Percentiles rank a stretch among this genome's conserved stretches.
Conservation (phyloP, 2,329 filamentous ascomycete genomes). For the Cladosporium sp. region DNA sequence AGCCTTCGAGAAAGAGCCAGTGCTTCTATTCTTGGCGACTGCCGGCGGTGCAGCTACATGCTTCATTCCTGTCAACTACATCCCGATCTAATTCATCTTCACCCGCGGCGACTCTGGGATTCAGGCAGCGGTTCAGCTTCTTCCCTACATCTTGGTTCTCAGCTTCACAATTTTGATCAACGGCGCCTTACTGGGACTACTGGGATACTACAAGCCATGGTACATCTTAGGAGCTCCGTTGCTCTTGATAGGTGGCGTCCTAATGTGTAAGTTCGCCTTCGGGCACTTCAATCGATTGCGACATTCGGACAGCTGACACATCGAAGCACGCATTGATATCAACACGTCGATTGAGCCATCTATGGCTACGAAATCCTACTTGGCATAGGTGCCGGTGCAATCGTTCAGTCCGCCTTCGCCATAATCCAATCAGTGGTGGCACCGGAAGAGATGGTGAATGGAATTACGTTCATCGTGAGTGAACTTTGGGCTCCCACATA, state of each 20-base stretch:
- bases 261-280: too few species aligned
- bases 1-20: slow-evolving; percentile 32
- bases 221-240: slow-evolving; percentile 36
- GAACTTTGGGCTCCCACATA: too few species aligned
- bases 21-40: slow-evolving; percentile 43
- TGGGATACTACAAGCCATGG: slow-evolving; percentile 39
- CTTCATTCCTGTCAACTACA: too few species aligned
- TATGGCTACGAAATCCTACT: slow-evolving; percentile 24
- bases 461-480: slow-evolving; percentile 16
- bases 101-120: slow-evolving; percentile 40
- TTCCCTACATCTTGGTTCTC: slow-evolving; percentile 40
- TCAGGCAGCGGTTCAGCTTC: slow-evolving; percentile 37
- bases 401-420: slow-evolving; percentile 20
- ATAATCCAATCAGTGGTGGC: slow-evolving; percentile 17
- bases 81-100: slow-evolving; percentile 54
- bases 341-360: too few species aligned
- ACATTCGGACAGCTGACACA: too few species aligned
- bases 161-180: slow-evolving; percentile 34
- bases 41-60: too few species aligned
- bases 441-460: slow-evolving; percentile 11
- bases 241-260: slow-evolving; percentile 31
- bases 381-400: slow-evolving; percentile 18
- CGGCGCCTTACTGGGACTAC: slow-evolving; percentile 35
- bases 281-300: too few species aligned
- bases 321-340: too few species aligned